phyloP scores from a whole-genome alignment of 2,329 filamentous ascomycete genomes.

The Coniochaeta hoffmannii region DNA sequence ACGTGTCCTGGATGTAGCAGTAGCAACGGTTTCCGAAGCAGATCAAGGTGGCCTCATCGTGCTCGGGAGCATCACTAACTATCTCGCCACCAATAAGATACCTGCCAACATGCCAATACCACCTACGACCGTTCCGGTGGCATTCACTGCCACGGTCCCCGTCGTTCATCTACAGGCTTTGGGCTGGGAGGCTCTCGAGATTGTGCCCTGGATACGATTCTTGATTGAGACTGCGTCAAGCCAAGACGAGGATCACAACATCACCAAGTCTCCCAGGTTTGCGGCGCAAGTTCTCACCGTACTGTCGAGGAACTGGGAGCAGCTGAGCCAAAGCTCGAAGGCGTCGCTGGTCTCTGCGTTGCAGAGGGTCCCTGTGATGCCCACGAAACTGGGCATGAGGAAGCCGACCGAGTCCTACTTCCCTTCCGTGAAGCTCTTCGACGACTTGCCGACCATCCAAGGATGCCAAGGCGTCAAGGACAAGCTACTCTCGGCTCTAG shows the following conservation, averaged over 20 bases:
- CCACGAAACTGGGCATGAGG: conserved; percentile 85
- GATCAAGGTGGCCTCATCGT: conserved; percentile 66
- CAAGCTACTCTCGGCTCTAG: conserved; percentile 74
- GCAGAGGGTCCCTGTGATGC: conserved; percentile 66
- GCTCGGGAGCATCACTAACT: conserved; percentile 67
- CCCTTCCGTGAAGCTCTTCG: conserved; percentile 86
- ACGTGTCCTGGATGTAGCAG: conserved; percentile 69
- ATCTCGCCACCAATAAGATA: conserved; percentile 69
- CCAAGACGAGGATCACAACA: conserved; percentile 54
- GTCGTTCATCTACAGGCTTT: conserved; percentile 66
- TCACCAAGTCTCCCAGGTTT: conserved; percentile 67
- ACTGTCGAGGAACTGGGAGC: conserved; percentile 86
- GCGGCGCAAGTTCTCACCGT: conserved; percentile 70
- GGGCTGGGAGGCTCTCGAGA: conserved; percentile 78
- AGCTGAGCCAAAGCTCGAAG: conserved; percentile 60
- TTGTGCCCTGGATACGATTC: conserved; percentile 79
- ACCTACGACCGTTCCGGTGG: conserved; percentile 72
- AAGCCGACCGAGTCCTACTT: conserved; percentile 85
- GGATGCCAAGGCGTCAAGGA: conserved; percentile 78
- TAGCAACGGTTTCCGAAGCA: conserved; percentile 59
- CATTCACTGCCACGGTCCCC: conserved; percentile 67
- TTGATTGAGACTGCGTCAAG: conserved; percentile 61
- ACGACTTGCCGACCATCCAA: conserved; percentile 79
- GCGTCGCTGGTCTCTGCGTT: conserved; percentile 58
- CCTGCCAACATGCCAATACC: conserved; percentile 76